Conservation (phyloP, 1,139 yeast species). For the Geotrichum cucujoidarum region DNA sequence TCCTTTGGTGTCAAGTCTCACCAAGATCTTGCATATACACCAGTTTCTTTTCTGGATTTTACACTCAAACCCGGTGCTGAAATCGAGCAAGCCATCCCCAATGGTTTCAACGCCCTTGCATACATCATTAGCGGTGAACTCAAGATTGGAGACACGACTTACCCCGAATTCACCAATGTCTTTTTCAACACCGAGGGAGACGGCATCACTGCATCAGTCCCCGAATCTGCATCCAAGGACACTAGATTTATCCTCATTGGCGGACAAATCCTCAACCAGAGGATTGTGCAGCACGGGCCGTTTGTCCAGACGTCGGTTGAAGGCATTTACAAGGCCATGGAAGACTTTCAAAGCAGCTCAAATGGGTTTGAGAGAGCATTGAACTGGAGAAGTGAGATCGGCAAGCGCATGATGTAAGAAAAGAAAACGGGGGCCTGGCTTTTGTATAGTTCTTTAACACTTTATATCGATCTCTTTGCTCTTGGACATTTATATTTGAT, state of each 20-base stretch:
- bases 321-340: conserved; percentile 60
- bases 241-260: conserved; percentile 66
- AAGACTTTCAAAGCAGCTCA: conserved; percentile 60
- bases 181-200: conserved; percentile 35
- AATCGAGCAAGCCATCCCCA: conserved; percentile 56
- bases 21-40: conserved; percentile 73
- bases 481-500: no score
- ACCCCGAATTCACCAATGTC: conserved; percentile 46
- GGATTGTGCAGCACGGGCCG: conserved; percentile 83
- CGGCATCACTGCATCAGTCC: conserved; percentile 29
- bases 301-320: conserved; percentile 67
- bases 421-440: no score
- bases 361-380: conserved; percentile 72
- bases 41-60: conserved; percentile 69
- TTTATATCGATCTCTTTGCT: no score
- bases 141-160: conserved; percentile 40
- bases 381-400: conserved; percentile 65
- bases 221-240: conserved; percentile 31
- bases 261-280: conserved; percentile 71
- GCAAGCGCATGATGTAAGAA: conserved; percentile 30
- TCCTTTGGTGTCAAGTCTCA: conserved; percentile 71
- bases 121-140: conserved; percentile 65
- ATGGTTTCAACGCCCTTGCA: conserved; percentile 64
- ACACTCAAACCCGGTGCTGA: conserved; percentile 62
- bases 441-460: no score